Evolutionary conservation across 805 yeast species (phyloP).

Genomic region (Kazachstania taianensis): DNA sequence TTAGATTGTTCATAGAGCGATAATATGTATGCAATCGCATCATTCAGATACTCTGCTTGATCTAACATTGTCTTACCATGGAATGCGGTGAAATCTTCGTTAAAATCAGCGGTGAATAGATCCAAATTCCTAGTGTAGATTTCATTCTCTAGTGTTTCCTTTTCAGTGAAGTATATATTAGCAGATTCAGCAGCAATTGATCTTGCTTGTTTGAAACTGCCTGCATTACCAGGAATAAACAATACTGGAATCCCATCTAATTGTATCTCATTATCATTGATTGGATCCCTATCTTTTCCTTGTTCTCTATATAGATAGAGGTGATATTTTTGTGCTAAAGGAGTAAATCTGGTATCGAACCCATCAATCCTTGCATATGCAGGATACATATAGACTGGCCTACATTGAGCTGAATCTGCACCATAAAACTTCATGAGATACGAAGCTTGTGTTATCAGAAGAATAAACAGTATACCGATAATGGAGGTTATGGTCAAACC

Average conservation of each 20-base stretch:
- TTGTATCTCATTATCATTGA: conserved; percentile 28
- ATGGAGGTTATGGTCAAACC: conserved; percentile 4
- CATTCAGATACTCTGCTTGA: conserved; percentile 88
- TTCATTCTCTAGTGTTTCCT: conserved; percentile 15
- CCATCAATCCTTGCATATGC: conserved; percentile 66
- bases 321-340: conserved; percentile 54
- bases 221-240: conserved; percentile 97
- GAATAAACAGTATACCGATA: conserved; percentile 13
- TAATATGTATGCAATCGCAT: conserved; percentile 70
- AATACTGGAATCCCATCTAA: conserved; percentile 75
- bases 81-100: conserved; percentile 92
- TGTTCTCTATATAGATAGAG: conserved; percentile 81
- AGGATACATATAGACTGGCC: conserved; percentile 71
- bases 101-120: conserved; percentile 86
- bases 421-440: conserved; percentile 27
- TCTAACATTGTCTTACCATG: conserved; percentile 90
- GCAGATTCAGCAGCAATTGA: conserved; percentile 84
- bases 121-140: conserved; percentile 45
- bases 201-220: conserved; percentile 80
- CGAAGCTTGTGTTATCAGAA: conserved; percentile 8
- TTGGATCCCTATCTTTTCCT: conserved; percentile 50
- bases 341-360: conserved; percentile 67
- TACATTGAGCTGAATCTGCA: conserved; percentile 47
- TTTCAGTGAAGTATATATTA: conserved; percentile 35
- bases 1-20: conserved; percentile 41